These are phyloP conservation scores for Alternaria atra DNA, from an alignment of 2,329 filamentous ascomycete species.

Conservation along the genomic window DNA sequence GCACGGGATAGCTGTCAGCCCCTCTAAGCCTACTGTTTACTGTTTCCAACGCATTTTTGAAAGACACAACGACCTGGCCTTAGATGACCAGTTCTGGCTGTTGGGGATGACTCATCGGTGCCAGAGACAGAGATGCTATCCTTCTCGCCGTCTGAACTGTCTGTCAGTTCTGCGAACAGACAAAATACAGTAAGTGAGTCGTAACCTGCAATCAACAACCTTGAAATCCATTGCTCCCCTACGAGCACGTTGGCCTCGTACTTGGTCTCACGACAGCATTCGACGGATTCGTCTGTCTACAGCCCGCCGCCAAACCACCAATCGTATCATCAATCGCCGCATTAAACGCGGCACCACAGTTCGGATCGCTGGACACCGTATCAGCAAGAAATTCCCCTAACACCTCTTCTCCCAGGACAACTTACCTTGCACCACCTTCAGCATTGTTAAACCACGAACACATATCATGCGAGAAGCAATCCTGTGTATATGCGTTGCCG, in stretches of 20 bases:
- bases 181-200: too few relatives aligned
- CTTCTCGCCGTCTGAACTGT: too few relatives aligned
- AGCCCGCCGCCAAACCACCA: conserved; percentile 44
- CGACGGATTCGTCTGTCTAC: conserved; percentile 42
- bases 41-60: too few relatives aligned
- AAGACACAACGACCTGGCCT: too few relatives aligned
- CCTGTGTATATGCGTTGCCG: conserved; percentile 61
- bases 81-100: too few relatives aligned
- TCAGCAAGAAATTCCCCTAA: not conserved
- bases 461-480: conserved; percentile 62
- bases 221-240: too few relatives aligned
- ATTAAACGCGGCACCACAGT: conserved; percentile 58
- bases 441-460: conserved; percentile 63
- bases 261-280: conserved; percentile 33
- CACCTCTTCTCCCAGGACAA: not conserved
- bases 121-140: too few relatives aligned
- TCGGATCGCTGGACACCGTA: conserved; percentile 52
- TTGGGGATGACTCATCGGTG: too few relatives aligned
- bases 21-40: too few relatives aligned
- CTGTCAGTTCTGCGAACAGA: too few relatives aligned
- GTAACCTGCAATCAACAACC: too few relatives aligned
- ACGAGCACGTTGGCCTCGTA: conserved; percentile 50
- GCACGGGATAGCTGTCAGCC: too few relatives aligned
- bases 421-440: conserved; percentile 57
- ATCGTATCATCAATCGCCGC: conserved; percentile 57